Percentiles rank a stretch among this genome's conserved stretches.
Evolutionary conservation across 345 rosid species (phyloP).

Genomic region (Durio zibethinus): DNA sequence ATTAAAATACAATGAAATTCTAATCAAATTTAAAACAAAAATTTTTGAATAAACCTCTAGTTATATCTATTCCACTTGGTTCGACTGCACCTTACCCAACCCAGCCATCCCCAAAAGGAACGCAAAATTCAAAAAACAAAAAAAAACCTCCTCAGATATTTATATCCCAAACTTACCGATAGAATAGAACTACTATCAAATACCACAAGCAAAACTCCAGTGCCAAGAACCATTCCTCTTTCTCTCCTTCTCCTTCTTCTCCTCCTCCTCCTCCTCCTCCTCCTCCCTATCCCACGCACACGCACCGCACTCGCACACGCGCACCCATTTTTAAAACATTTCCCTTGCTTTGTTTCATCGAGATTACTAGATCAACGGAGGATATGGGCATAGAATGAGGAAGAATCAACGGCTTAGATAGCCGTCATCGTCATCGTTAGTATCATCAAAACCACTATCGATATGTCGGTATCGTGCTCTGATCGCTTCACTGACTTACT

Average conservation of each 20-base stretch:
- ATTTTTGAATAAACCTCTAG: too few species aligned
- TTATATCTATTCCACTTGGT: too few species aligned
- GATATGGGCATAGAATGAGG: constrained; percentile 46
- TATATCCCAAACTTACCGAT: constrained; percentile 58
- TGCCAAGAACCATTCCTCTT: constrained; percentile 8
- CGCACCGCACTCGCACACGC: constrained; percentile 19
- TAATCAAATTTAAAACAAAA: too few species aligned
- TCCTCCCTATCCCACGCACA: constrained; percentile 3
- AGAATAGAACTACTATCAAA: background rate
- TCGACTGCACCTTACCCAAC: constrained; percentile 14
- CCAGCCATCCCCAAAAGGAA: background rate
- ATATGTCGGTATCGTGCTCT: constrained; percentile 55
- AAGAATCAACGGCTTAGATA: constrained; percentile 11
- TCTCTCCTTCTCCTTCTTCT: constrained; percentile 7
- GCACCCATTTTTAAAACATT: background rate
- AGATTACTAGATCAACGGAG: background rate
- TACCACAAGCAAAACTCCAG: constrained; percentile 18
- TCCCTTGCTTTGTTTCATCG: constrained; percentile 9
- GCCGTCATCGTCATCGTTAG: background rate
- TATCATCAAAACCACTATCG: background rate
- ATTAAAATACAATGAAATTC: too few species aligned
- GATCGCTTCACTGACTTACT: constrained; percentile 67
- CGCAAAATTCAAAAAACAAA: background rate
- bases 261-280: background rate
- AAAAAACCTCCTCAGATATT: constrained; percentile 30